phyloP scores from a whole-genome alignment of 495 filamentous ascomycete genomes.

The Aspergillus kassunensis region DNA sequence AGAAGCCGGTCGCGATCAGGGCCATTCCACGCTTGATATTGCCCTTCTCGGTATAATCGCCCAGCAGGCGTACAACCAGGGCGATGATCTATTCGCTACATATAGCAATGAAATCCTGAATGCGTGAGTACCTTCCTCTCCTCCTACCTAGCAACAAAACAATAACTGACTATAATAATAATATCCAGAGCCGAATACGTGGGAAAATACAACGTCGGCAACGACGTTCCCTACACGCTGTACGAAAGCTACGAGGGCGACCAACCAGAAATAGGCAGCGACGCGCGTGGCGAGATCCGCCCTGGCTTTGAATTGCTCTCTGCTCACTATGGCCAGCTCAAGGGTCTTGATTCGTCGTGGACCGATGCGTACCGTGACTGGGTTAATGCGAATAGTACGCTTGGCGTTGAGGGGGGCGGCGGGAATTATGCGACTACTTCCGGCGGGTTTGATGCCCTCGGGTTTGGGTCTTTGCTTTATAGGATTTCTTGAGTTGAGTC shows the following conservation, averaged over 20 bases:
- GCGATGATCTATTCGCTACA: constrained; percentile 33
- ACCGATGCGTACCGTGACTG: constrained; percentile 28
- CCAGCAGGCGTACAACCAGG: constrained; percentile 41
- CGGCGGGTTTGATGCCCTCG: constrained; percentile 14
- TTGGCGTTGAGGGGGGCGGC: constrained; percentile 13
- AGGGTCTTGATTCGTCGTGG: constrained; percentile 30
- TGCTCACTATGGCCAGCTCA: constrained; percentile 34
- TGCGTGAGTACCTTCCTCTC: constrained; percentile 15
- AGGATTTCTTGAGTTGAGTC: too few species aligned
- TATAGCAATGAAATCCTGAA: constrained; percentile 32
- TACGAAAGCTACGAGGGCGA: constrained; percentile 34
- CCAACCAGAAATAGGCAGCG: constrained; percentile 28
- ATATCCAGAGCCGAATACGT: constrained; percentile 34
- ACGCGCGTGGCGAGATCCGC: constrained; percentile 26
- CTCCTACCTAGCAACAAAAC: too few species aligned
- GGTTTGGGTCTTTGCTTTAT: constrained; percentile 11
- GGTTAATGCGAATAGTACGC: constrained; percentile 6
- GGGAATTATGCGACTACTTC: constrained; percentile 11
- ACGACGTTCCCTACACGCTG: constrained; percentile 38
- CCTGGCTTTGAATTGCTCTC: constrained; percentile 41
- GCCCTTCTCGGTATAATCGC: constrained; percentile 35
- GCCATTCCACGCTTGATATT: constrained; percentile 38
- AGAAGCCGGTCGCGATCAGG: constrained; percentile 43
- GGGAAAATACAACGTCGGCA: constrained; percentile 40
- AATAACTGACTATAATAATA: neutral